These are phyloP conservation scores for Botrytis squamosa DNA, from an alignment of 2,329 filamentous ascomycete genomes.

Conservation along the genomic window DNA sequence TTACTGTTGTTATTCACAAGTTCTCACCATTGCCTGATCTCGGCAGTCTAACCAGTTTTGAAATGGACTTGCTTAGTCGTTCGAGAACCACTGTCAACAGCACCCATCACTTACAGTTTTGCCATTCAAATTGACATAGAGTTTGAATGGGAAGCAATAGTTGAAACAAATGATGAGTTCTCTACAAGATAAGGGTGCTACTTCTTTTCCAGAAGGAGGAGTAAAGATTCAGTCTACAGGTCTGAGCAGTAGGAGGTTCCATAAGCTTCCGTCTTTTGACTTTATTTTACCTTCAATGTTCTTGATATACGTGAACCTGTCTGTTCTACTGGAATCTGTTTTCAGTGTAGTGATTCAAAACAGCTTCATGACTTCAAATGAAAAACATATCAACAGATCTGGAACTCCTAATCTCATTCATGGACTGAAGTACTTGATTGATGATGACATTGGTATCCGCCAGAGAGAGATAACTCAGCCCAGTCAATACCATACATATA, in stretches of 20 bases:
- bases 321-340: rapidly evolving
- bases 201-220: no score
- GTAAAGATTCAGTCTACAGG: neutral
- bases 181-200: neutral
- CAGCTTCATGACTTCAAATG: neutral
- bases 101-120: neutral
- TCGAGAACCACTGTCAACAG: neutral
- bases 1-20: neutral
- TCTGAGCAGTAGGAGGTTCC: neutral
- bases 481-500: neutral
- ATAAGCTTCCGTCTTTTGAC: neutral
- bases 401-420: neutral
- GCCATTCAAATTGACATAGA: neutral
- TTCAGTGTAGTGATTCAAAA: neutral
- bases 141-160: neutral
- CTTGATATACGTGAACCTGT: neutral
- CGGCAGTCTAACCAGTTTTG: neutral
- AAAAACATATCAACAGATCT: neutral
- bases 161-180: neutral
- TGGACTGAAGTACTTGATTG: neutral
- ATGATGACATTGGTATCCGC: neutral
- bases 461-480: neutral
- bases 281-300: neutral
- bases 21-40: neutral
- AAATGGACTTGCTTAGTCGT: neutral